These are phyloP conservation scores for Inga laurina DNA, from an alignment of 306 rosid genomes.

Conservation along the genomic window DNA sequence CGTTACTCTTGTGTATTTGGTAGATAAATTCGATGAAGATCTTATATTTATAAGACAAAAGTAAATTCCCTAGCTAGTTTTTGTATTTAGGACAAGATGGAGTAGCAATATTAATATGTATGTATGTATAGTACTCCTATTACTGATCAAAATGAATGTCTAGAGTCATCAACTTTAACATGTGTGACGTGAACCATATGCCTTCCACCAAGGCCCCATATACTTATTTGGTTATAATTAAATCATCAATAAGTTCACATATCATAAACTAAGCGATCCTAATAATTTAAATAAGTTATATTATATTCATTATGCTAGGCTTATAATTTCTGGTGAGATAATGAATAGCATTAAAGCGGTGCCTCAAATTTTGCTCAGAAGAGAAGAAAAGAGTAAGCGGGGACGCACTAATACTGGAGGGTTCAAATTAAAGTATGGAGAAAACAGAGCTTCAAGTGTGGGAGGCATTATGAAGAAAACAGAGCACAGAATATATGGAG, in stretches of 20 bases:
- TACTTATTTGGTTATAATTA: background rate
- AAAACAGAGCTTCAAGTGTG: background rate
- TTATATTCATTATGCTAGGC: background rate
- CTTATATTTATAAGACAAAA: too few relatives aligned
- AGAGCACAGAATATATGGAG: background rate
- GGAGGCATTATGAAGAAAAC: background rate
- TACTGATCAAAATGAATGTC: background rate
- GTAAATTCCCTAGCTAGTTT: too few relatives aligned
- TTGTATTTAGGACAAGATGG: too few relatives aligned
- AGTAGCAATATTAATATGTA: too few relatives aligned
- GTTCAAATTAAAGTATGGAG: constrained; percentile 16
- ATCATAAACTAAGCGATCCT: background rate
- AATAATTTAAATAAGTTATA: too few relatives aligned
- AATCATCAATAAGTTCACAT: background rate
- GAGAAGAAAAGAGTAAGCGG: background rate
- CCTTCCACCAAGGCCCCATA: too few relatives aligned
- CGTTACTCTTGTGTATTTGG: too few relatives aligned
- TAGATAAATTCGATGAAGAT: too few relatives aligned
- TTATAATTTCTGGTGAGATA: background rate
- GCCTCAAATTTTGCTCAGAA: background rate
- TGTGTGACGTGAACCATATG: background rate
- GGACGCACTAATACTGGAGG: background rate
- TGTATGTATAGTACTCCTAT: too few relatives aligned
- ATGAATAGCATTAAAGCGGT: background rate
- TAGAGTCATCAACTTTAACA: background rate